Conservation (phyloP, 495 filamentous ascomycete species). For the Margaritispora aquatica region DNA sequence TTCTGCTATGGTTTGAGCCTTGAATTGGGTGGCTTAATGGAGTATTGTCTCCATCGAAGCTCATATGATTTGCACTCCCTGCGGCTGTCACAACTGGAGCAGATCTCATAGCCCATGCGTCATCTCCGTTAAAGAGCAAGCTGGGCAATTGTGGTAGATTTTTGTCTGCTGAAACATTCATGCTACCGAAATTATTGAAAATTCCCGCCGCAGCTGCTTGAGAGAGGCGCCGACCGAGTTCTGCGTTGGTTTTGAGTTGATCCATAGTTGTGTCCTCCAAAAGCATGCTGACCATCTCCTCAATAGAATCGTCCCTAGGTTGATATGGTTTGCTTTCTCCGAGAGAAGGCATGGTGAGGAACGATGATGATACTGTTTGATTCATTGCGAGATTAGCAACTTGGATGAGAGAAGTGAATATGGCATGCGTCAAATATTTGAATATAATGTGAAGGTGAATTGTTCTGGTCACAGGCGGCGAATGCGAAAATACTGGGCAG, state of each 20-base stretch:
- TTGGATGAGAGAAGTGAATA: background rate
- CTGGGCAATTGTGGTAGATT: slow-evolving; percentile 9
- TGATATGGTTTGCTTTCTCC: background rate
- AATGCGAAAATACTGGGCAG: background rate
- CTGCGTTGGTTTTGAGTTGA: background rate
- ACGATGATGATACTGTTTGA: background rate
- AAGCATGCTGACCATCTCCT: slow-evolving; percentile 30
- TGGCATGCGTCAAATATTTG: too few relatives aligned
- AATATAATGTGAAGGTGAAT: too few relatives aligned
- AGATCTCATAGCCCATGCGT: slow-evolving; percentile 14
- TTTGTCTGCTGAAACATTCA: slow-evolving; percentile 1
- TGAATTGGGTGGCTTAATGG: background rate
- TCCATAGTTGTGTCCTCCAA: slow-evolving; percentile 23
- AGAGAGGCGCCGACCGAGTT: background rate
- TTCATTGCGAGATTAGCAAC: background rate
- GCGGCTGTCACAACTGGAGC: slow-evolving; percentile 4
- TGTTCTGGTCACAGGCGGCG: background rate
- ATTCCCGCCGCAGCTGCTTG: background rate
- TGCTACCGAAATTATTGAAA: background rate
- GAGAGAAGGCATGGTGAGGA: background rate
- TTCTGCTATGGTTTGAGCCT: background rate
- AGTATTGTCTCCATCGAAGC: background rate
- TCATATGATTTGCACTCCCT: slow-evolving; percentile 1
- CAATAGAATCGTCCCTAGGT: slow-evolving; percentile 22
- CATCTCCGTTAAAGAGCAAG: slow-evolving; percentile 12